Conservation (phyloP, 306 rosid species). For the Lagenaria siceraria region DNA sequence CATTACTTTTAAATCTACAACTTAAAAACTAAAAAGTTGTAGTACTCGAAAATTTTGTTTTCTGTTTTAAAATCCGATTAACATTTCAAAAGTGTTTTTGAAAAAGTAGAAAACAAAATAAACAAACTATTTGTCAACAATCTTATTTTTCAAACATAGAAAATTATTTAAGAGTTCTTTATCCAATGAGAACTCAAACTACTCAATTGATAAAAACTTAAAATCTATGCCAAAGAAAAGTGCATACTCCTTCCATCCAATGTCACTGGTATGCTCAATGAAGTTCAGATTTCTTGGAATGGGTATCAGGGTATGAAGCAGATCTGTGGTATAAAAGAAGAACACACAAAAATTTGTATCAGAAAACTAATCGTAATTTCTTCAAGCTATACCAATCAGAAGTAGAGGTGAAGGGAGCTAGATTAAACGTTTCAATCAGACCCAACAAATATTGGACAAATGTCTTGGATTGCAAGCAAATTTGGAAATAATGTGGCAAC, state of each 20-base stretch:
- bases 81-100: neutral
- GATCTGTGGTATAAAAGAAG: conserved; percentile 31
- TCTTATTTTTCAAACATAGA: neutral
- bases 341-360: neutral
- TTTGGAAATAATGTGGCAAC: neutral
- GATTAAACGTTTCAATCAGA: neutral
- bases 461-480: neutral
- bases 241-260: conserved; percentile 92
- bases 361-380: neutral
- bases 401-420: neutral
- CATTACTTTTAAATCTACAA: too few relatives aligned
- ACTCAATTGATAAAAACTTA: neutral
- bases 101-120: neutral
- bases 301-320: conserved; percentile 53
- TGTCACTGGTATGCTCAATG: conserved; percentile 73
- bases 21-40: neutral
- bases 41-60: neutral
- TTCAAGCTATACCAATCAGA: neutral
- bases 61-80: neutral
- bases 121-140: neutral
- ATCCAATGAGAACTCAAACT: neutral
- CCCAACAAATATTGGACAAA: neutral
- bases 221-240: conserved; percentile 6
- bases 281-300: conserved; percentile 56
- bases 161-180: neutral